Evolutionary conservation across 1,284 basidiomycete species (phyloP), one percentile per base, ranked within the genome.

Genomic region (Tremellales sp.): DNA sequence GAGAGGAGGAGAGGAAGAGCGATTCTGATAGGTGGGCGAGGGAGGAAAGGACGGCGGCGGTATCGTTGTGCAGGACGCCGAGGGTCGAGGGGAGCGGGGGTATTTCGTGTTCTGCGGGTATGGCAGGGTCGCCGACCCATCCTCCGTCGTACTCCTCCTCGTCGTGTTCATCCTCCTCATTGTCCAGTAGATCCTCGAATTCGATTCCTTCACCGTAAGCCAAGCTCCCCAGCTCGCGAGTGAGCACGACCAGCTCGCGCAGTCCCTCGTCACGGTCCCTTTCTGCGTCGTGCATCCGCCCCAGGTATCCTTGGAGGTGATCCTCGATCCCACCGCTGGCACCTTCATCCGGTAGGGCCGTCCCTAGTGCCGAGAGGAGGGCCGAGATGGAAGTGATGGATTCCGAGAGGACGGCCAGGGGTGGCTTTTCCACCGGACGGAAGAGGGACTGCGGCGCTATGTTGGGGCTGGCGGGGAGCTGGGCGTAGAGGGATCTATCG

Each of bases 1-100:
- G 22, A 3, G 57, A 58, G 1, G 49, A 36, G 10, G 47, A 26
- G 1, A 42, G 50, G 34, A 49, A 50, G 12, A 56, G 29, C 7
- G 46, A 43, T 5, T 58, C 57, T 24, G 43, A 43, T 9, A 57
- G 19, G 14, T 18, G 8, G 6, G 7, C 10, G 34, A 45, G 33
- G 10, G 18, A 5, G 9, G 9, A 16, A 16, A 21, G 13, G 21
- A 43, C 7, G 19, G 6, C 13, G 10, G 14, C 8, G 12, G 28
- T 43, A 24, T 10, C 22, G 18, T 33, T 10, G 5, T 34, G 31
- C 18, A 43, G 42, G 6, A 18, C 32, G 10, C 26, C n/a, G 12
- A 43, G 18, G 26, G 16, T 22, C 7, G 28, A 7, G 8, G 42
- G 18, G 28, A 43, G 10, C n/a, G n/a, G 42, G 12, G 22, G 8